Evolutionary conservation across 495 filamentous ascomycete species (phyloP).

Genomic region (Entonaema liquescens): DNA sequence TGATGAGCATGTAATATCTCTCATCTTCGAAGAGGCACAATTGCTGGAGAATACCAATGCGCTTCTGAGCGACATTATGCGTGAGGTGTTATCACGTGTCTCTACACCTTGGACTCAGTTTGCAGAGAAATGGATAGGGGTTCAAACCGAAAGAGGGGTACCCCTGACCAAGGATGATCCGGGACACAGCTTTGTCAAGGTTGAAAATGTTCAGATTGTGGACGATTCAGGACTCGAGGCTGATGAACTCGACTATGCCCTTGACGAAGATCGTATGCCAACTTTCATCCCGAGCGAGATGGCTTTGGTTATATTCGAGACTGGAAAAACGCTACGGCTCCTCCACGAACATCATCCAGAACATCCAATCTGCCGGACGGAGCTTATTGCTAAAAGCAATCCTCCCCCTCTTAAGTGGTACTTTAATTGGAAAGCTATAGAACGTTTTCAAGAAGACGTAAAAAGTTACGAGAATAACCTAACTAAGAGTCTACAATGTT

Average conservation of each 20-base stretch:
- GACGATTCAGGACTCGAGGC: slow-evolving; percentile 63
- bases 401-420: slow-evolving; percentile 73
- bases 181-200: slow-evolving; percentile 66
- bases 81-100: slow-evolving; percentile 71
- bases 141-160: slow-evolving; percentile 64
- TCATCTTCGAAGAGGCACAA: slow-evolving; percentile 70
- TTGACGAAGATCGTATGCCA: slow-evolving; percentile 69
- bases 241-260: slow-evolving; percentile 64
- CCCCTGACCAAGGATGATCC: slow-evolving; percentile 56
- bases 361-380: slow-evolving; percentile 72
- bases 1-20: slow-evolving; percentile 75
- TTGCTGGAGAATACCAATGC: slow-evolving; percentile 68
- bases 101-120: slow-evolving; percentile 76
- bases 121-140: slow-evolving; percentile 79
- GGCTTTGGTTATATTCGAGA: slow-evolving; percentile 75
- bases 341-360: slow-evolving; percentile 76
- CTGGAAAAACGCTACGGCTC: slow-evolving; percentile 77
- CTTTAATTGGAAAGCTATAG: slow-evolving; percentile 79
- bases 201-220: slow-evolving; percentile 64
- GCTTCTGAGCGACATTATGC: slow-evolving; percentile 68
- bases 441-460: slow-evolving; percentile 67
- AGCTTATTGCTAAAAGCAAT: slow-evolving; percentile 53
- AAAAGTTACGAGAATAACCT: slow-evolving; percentile 68
- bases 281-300: slow-evolving; percentile 72
- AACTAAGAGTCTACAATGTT: slow-evolving; percentile 48